Percentiles rank a stretch among this genome's conserved stretches.
These are phyloP conservation scores for Neonothopanus nambi DNA, from an alignment of 1,284 basidiomycete genomes.

Conservation along the genomic window DNA sequence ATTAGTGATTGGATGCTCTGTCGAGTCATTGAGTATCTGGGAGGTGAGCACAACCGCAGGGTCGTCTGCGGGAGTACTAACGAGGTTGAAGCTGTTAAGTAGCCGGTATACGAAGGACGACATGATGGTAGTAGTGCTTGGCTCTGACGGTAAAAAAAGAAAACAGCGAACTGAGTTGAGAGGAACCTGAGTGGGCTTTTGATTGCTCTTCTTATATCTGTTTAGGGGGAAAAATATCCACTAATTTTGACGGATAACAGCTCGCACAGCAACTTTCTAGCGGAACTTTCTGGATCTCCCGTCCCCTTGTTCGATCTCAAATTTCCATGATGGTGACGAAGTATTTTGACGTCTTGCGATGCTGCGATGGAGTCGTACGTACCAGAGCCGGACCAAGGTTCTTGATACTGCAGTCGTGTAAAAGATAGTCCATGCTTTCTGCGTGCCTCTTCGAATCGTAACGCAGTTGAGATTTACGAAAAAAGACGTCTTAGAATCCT, in stretches of 20 bases:
- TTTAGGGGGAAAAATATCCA: not conserved
- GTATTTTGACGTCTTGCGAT: too few species aligned
- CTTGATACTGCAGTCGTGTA: too few species aligned
- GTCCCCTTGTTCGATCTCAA: not conserved
- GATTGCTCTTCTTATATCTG: constrained; percentile 1
- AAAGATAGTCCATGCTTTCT: too few species aligned
- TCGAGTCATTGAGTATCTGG: constrained; percentile 1
- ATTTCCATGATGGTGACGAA: too few species aligned
- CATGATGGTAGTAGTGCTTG: not conserved
- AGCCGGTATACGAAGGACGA: constrained; percentile 2
- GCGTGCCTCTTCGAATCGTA: too few species aligned
- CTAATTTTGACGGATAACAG: not conserved
- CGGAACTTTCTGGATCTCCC: not conserved
- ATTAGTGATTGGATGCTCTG: not conserved
- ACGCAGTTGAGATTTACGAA: too few species aligned
- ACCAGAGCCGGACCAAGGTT: too few species aligned
- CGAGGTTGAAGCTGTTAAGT: not conserved
- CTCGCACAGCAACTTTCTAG: not conserved
- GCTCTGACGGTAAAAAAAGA: not conserved
- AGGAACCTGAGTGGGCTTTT: not conserved
- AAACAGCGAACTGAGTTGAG: not conserved
- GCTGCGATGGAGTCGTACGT: too few species aligned
- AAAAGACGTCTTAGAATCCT: too few species aligned
- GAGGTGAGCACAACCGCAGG: not conserved
- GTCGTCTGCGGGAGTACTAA: not conserved